Evolutionary conservation across 441 rosid species (phyloP), one percentile per base, ranked within the genome.

Genomic region (Erodium moschatum): DNA sequence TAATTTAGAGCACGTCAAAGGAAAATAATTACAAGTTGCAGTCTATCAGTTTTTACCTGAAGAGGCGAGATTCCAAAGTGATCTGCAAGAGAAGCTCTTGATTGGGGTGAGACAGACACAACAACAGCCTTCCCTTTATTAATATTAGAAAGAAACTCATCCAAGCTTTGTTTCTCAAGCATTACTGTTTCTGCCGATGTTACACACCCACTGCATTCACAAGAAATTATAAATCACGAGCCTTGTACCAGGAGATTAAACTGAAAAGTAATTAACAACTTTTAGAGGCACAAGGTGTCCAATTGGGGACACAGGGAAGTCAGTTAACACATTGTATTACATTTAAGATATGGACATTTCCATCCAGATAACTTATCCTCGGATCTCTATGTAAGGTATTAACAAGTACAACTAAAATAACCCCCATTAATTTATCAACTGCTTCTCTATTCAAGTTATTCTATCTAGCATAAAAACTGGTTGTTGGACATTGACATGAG

Each of bases 131-230:
- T 94, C 74, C 86, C 86, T 70, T 79, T 81, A 69, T 77, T 71
- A 56, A 90, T 78, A 44, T 84, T 84, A 21, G 88, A 83, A 68
- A 93, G 84, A 70, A 91, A 89, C 75, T 88, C 98, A 40, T 87
- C 92, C 78, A 84, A 82, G 81, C 96, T 89, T 75, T 93, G 96
- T 79, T 89, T 93, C 90, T 93, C 96, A 6, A 93, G 96, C 97
- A 93, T 88, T 67, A 91, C 89, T 0, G 96, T 86, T 81, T 93
- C 98, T 0, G 97, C 96, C 1, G 98, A 87, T 15, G 98, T 89
- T 65, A 93, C 88, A 77, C 97, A 91, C 29, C 97, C 98, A 65
- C 98, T 93, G 77, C 76, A 83, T 13, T 21, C 40, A 70, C 15
- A 65, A 66, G 24, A 52, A 72, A 71, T 11, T 16, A 31, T 44